These are phyloP conservation scores for Dalechampia spathulata DNA, from an alignment of 441 rosid species.

Conservation along the genomic window DNA sequence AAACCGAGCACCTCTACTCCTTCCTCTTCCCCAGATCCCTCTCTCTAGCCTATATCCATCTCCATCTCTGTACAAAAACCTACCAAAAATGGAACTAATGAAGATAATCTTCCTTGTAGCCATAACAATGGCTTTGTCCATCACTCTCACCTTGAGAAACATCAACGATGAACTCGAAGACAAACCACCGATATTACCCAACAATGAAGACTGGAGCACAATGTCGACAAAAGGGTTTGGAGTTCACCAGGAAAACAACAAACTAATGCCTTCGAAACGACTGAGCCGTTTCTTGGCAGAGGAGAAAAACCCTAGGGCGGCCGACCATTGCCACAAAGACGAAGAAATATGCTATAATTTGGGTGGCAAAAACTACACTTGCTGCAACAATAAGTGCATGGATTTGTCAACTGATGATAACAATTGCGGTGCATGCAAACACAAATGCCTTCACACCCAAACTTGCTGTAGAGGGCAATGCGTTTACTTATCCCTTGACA, in stretches of 20 bases:
- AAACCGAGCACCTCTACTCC: conserved; percentile 20
- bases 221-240: conserved; percentile 3
- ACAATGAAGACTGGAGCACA: background rate
- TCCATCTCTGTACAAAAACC: background rate
- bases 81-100: conserved; percentile 27
- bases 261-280: conserved; percentile 26
- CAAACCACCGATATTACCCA: background rate
- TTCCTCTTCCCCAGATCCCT: conserved; percentile 8
- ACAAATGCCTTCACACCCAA: conserved; percentile 23
- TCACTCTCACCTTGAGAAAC: conserved; percentile 29
- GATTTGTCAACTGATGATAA: conserved; percentile 14
- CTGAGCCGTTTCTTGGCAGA: conserved; percentile 51
- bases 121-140: conserved; percentile 38
- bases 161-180: conserved; percentile 12
- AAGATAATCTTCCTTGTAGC: conserved; percentile 46
- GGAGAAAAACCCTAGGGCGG: conserved; percentile 49
- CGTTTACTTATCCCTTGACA: conserved; percentile 19
- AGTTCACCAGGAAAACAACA: background rate
- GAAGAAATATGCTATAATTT: conserved; percentile 26
- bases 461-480: conserved; percentile 30
- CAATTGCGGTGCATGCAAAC: conserved; percentile 31
- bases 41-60: background rate
- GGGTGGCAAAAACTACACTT: conserved; percentile 7
- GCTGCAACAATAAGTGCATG: conserved; percentile 34
- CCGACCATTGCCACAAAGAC: conserved; percentile 54